Base-by-base conservation (phyloP, 2,329 filamentous ascomycete genomes). In the Fusarium sp. region DNA sequence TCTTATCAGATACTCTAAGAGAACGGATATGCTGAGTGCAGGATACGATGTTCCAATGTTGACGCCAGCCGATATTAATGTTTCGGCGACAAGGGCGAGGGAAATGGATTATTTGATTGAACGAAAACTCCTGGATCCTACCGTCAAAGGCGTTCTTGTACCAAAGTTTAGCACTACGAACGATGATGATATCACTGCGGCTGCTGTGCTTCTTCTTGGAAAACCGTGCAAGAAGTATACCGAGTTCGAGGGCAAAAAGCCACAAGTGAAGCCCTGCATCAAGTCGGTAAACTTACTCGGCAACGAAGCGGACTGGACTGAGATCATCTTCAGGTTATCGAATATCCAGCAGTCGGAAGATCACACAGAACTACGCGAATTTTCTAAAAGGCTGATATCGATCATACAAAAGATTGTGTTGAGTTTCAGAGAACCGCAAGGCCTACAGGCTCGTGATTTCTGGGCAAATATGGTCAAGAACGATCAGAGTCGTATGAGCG, bases 251-350 rank as follows among this genome's bases (percentile, higher is more conserved):
- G 4, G 7, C 14, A 10, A 6, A 4, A 23, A 37, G 3, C 10
- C 37, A n/a, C 6, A 15, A 8, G 5, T 4, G 11, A 39, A 15
- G 4, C 21, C 5, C 3, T 15, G 41, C 2, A 36, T 39, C 17
- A 5, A 23, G 11, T 6, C 3, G 3, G 15, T 47, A 5, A 23
- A 3, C 4, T 8, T 47, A 3, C 2, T 3, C 4, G 51, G 51
- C 6, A 4, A 4, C 2, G 1, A 1, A 4, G 3, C 3, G 0
- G 40, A 53, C n/a, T 53, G 40, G 40, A 2, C 14, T 4, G 3
- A 4, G 4, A 21, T 54, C 10, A 5, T 18, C 5, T 4, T 11
- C 2, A 36, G 10, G 8, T 1, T 21, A 11, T 35, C 13, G 15
- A 10, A 3, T 4, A 18, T 6, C 3, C 8, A 4, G 0, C 11